phyloP scores from a whole-genome alignment of 192 early-diverging fungal species.

The Linnemannia hyalina region DNA sequence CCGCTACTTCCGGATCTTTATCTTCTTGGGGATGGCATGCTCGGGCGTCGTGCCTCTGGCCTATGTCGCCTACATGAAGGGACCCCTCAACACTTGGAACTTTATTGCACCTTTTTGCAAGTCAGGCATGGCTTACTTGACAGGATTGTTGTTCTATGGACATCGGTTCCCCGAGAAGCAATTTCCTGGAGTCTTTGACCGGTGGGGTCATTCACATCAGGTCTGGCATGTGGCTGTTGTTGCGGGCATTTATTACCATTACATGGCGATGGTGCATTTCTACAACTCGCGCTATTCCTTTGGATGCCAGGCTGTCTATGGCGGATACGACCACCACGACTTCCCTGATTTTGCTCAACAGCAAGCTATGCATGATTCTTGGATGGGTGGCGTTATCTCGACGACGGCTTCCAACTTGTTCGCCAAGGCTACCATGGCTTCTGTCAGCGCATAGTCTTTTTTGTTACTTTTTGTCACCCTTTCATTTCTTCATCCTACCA shows the following conservation, averaged over 20 bases:
- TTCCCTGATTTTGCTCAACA: background rate
- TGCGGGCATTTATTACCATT: constrained; percentile 73
- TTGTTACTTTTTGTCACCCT: background rate
- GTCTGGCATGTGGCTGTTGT: constrained; percentile 75
- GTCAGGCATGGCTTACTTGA: constrained; percentile 66
- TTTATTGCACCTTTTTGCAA: constrained; percentile 65
- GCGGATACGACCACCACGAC: constrained; percentile 40
- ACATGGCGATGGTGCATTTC: constrained; percentile 68
- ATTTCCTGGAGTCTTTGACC: constrained; percentile 72
- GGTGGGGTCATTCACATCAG: constrained; percentile 70
- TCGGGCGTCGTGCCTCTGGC: constrained; percentile 64
- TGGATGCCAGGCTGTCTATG: constrained; percentile 59
- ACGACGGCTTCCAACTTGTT: constrained; percentile 16
- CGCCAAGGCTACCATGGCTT: background rate
- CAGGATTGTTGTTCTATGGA: constrained; percentile 73
- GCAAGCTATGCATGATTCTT: background rate
- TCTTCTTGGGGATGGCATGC: constrained; percentile 67
- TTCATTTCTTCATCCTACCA: background rate
- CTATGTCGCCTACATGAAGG: constrained; percentile 63
- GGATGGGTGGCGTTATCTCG: constrained; percentile 3
- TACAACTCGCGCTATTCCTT: constrained; percentile 63
- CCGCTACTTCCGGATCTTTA: constrained; percentile 67
- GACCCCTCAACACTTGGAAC: constrained; percentile 54
- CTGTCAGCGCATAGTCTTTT: constrained; percentile 22
- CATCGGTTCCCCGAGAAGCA: constrained; percentile 73